Evolutionary conservation across 2,329 filamentous ascomycete species (phyloP).

Genomic region (Lizonia empirigonia): DNA sequence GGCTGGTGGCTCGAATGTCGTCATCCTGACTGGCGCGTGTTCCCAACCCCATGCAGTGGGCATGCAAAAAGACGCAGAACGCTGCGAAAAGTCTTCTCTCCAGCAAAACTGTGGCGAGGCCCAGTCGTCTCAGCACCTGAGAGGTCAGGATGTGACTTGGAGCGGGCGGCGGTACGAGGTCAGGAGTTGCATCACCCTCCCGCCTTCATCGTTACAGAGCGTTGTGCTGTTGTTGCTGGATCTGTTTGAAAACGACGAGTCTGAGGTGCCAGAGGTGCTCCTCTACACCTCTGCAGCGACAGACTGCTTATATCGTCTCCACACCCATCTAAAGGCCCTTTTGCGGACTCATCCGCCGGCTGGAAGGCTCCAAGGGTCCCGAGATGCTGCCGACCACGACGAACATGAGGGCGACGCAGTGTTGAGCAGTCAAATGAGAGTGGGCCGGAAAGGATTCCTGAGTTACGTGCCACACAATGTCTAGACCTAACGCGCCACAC

Average conservation of each 20-base stretch:
- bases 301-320: conserved; percentile 35
- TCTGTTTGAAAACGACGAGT: neutral
- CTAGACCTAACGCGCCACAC: conserved; percentile 23
- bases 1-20: neutral
- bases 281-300: conserved; percentile 19
- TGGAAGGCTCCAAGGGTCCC: conserved; percentile 24
- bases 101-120: conserved; percentile 15
- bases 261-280: neutral
- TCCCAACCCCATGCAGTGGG: conserved; percentile 1
- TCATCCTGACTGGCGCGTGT: neutral
- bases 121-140: conserved; percentile 16
- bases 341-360: conserved; percentile 34
- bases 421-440: conserved; percentile 30
- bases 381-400: conserved; percentile 34
- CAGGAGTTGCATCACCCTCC: conserved; percentile 20
- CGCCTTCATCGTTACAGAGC: conserved; percentile 22
- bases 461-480: conserved; percentile 10
- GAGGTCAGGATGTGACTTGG: conserved; percentile 9
- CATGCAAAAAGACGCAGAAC: conserved; percentile 1
- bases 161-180: conserved; percentile 22
- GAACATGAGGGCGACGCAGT: conserved; percentile 20
- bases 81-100: conserved; percentile 12
- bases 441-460: conserved; percentile 21
- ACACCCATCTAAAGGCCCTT: conserved; percentile 40
- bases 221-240: neutral